These are phyloP conservation scores for Seiridium unicorne DNA, from an alignment of 2,329 filamentous ascomycete species.

Conservation along the genomic window DNA sequence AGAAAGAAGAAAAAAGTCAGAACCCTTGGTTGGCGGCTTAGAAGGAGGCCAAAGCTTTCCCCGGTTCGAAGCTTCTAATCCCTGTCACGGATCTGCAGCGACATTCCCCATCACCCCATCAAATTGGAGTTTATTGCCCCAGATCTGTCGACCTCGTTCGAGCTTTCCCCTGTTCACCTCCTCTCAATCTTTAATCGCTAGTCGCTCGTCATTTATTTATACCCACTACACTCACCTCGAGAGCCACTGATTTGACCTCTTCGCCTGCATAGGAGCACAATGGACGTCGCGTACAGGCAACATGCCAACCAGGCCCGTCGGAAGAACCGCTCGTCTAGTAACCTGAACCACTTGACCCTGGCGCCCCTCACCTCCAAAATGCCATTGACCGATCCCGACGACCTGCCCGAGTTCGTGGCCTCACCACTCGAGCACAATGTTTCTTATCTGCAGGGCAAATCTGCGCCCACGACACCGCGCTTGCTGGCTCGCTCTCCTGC, in stretches of 20 bases:
- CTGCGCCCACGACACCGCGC: conserved; percentile 63
- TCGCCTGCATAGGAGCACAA: conserved; percentile 19
- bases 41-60: background rate
- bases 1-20: background rate
- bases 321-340: conserved; percentile 58
- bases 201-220: background rate
- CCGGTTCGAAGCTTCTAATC: background rate
- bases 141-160: conserved; percentile 7
- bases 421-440: conserved; percentile 34
- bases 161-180: background rate
- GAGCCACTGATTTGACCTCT: background rate
- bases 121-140: conserved; percentile 8
- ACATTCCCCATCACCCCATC: conserved; percentile 10
- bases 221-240: background rate
- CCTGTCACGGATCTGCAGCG: conserved; percentile 9
- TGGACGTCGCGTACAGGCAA: conserved; percentile 63
- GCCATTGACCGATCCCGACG: conserved; percentile 53
- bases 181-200: background rate
- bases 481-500: conserved; percentile 56
- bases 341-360: conserved; percentile 59
- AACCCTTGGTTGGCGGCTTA: background rate
- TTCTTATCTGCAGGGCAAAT: conserved; percentile 61
- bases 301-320: conserved; percentile 56
- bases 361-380: conserved; percentile 64
- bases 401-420: conserved; percentile 35